These are phyloP conservation scores for Daldinia grandis DNA, from an alignment of 495 filamentous ascomycete species.

Conservation along the genomic window DNA sequence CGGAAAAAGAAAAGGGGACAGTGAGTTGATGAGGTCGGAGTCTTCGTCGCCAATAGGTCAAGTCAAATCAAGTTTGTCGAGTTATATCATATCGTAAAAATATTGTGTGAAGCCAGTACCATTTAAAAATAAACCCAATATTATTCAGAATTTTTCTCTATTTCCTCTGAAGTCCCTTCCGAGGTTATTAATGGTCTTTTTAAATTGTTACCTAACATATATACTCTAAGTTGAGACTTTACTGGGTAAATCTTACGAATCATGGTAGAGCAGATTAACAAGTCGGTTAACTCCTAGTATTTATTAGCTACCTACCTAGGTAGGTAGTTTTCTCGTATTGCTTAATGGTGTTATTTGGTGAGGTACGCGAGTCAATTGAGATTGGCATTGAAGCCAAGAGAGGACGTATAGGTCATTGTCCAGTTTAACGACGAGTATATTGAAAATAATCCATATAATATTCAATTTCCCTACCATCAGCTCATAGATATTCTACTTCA, in stretches of 20 bases:
- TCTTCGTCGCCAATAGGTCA: constrained; percentile 23
- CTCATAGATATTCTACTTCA: not conserved
- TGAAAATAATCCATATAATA: not conserved
- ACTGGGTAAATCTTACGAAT: not conserved
- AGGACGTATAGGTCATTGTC: not conserved
- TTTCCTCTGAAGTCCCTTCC: too few species aligned
- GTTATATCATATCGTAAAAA: constrained; percentile 10
- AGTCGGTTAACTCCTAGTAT: not conserved
- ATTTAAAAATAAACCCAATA: not conserved
- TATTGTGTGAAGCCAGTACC: not conserved
- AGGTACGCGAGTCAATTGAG: not conserved
- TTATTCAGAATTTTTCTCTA: not conserved
- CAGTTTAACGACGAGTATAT: not conserved
- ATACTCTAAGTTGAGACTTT: too few species aligned
- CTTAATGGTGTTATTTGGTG: not conserved
- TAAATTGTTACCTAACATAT: too few species aligned
- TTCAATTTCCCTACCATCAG: not conserved
- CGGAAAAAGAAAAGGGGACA: constrained; percentile 11
- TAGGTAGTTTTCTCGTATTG: not conserved
- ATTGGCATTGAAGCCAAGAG: too few species aligned
- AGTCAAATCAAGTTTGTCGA: constrained; percentile 37
- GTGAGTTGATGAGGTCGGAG: constrained; percentile 20
- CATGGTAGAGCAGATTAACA: not conserved
- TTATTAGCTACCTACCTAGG: too few species aligned
- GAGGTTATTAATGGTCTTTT: too few species aligned